Evolutionary conservation across 2,329 filamentous ascomycete species (phyloP), one percentile per base, ranked within the genome.

Genomic region (Sporothrix brasiliensis): DNA sequence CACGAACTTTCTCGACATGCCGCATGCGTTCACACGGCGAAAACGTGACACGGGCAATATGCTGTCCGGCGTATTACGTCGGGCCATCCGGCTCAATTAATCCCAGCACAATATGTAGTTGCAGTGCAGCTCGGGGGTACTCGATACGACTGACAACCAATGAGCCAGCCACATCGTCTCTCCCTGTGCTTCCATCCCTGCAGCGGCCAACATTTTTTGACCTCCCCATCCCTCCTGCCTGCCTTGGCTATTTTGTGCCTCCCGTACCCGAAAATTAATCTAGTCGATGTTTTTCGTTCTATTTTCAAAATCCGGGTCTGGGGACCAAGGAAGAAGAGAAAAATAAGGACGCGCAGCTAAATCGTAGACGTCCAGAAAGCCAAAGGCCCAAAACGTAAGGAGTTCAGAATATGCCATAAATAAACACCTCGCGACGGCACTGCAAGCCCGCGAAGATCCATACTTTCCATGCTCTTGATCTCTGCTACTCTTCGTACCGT

Each of bases 141-240:
- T 21, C 39, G 39, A 27, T 34, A 13, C 7, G 56, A 4, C n/a
- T 34, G 21, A 41, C 14, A 16, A 39, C 1, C 21, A 16, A 13
- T 47, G n/a, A 34, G 34, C 34, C 34, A 34, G 34, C 34, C 34
- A 34, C n/a, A 47, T 47, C 58, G 34, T 34, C n/a, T 63, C 58
- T 63, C 58, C 58, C 21, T 63, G 41, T 44, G 21, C 58, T 27
- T 63, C 39, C 58, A 63, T 63, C 39, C 58, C 39, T 63, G 58
- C 34, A 21, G 21, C 27, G 13, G 58, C 39, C 58, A 63, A 10
- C 58, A 63, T 47, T 47, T 39, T 27, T 47, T 13, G 21, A 39
- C 58, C 13, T 63, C 39, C n/a, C 21, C 56, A 16, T 47, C 41
- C 2, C 21, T n/a, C 21, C 13, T 16, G 54, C 27, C 58, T 27